phyloP scores from a whole-genome alignment of 768 basidiomycete species.

The Kwoniella shandongensis region DNA sequence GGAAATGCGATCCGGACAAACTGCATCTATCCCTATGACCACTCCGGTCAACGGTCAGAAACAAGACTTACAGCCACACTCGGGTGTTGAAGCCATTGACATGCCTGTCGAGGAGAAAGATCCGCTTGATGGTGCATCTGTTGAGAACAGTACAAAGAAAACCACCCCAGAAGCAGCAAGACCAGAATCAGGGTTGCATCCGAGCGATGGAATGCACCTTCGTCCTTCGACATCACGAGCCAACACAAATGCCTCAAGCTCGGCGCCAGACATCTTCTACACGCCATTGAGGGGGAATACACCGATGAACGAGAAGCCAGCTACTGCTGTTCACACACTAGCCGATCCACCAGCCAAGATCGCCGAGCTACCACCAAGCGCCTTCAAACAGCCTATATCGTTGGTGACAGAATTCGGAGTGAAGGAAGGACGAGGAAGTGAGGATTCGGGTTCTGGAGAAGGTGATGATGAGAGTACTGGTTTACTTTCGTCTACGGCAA shows the following conservation, averaged over 20 bases:
- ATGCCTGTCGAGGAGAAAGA: slow-evolving; percentile 8
- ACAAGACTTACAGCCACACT: no score
- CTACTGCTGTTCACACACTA: slow-evolving; percentile 5
- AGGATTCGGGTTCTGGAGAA: slow-evolving; percentile 11
- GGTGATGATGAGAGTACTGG: slow-evolving; percentile 17
- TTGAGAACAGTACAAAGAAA: not conserved
- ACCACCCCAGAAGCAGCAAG: slow-evolving; percentile 4
- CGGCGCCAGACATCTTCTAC: slow-evolving; percentile 17
- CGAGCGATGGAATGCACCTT: not conserved
- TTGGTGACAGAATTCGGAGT: slow-evolving; percentile 13
- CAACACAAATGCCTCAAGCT: slow-evolving; percentile 7
- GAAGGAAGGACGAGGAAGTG: slow-evolving; percentile 1
- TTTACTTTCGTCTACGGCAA: slow-evolving; percentile 2
- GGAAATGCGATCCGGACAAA: no score
- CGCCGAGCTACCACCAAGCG: not conserved
- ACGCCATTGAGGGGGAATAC: slow-evolving; percentile 18
- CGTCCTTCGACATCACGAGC: slow-evolving; percentile 6
- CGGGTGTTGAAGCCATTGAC: not conserved
- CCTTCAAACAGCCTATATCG: not conserved
- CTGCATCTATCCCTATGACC: no score
- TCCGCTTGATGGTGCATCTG: not conserved
- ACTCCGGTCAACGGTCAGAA: no score
- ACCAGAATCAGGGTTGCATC: slow-evolving; percentile 15
- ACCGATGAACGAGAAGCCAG: slow-evolving; percentile 11
- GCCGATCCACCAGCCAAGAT: not conserved